Base-by-base conservation (phyloP, 331 rosid species). In the Pyracantha coccinea region DNA sequence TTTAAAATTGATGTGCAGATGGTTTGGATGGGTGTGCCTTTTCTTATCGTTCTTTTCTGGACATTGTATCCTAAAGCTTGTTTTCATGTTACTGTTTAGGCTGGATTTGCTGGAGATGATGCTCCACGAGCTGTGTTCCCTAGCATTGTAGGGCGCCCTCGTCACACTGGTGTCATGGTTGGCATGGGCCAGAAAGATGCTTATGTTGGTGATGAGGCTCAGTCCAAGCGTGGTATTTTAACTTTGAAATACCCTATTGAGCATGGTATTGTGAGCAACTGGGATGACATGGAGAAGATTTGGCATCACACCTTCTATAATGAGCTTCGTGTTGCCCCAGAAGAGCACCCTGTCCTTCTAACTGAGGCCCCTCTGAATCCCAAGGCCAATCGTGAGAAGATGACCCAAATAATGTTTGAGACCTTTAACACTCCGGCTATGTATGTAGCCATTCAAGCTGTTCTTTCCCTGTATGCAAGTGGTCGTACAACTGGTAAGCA, bases 101-200 rank as follows among this genome's bases (percentile, higher is more conserved):
- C 99, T 78, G 99, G 99, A 67, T 94, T 94, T 80, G 99, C 99
- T 27, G 99, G 99, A 87, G 99, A 94, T 82, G 99, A 94, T 85
- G 99, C 99, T 68, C 99, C 99, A 15, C 86, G 99, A 81, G 99
- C 99, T 75, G 99, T 94, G 64, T 94, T 94, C 79, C 99, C 99
- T 77, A 94, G 99, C 77, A 94, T 94, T 77, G 97, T 94, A 2
- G 99, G 99, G 21, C 99, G 99, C 65, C 99, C 99, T 62, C 99
- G 99, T 75, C 99, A 94, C 86, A 94, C 99, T 29, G 99, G 99
- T 71, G 99, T 94, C 83, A 94, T 94, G 99, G 99, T 94, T 78
- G 99, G 99, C 60, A 94, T 94, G 99, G 99, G 99, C 69, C 99
- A 94, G 83, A 94, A 94, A 71, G 99, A 94, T 84, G 99, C 98